Evolutionary conservation across 1,284 basidiomycete genomes (phyloP), one percentile per base, ranked within the genome.

Genomic region (Boletus semigastroideus): DNA sequence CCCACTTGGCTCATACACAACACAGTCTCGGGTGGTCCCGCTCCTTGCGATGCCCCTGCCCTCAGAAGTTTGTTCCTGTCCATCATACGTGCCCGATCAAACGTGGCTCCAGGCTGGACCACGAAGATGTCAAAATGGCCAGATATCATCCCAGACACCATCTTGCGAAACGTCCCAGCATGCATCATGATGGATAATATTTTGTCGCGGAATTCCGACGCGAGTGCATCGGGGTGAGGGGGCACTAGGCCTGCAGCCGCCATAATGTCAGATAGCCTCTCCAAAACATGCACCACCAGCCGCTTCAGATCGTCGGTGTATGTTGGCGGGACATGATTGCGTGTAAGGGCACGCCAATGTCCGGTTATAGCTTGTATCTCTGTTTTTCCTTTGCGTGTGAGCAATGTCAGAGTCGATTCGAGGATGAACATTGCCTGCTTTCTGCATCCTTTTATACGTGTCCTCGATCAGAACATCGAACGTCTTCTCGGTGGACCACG

Each of bases 111-210:
- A 5, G 46, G 16, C 14, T 17, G 46, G 13, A 30, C 12, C 1
- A 11, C 12, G 40, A 48, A 33, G 1, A 44, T n/a, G 14, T 48
- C 39, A 5, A 44, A 48, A 25, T 48, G 28, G 11, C 39, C 46
- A 1, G 46, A 48, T 45, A 45, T 43, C 46, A 48, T 48, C 28
- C 7, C 46, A n/a, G 46, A 44, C 22, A 31, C 11, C 28, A 31
- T 48, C 12, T 33, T 13, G 14, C 28, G 7, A 8, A 48, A 22
- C 11, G 8, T 44, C 20, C 46, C 39, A 0, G 39, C 39, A 31
- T 17, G 46, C 19, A 20, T 31, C 19, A 48, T 8, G 12, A 48
- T 43, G 16, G 39, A 10, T 5, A 2, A 20, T 11, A 48, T 33
- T 31, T 31, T 22, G 8, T 31, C 20, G 12, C 38, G 4, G 14